A percentile compares a stretch with the other conserved stretches of the same genome.
phyloP scores from a whole-genome alignment of 331 rosid genomes.

The Cydonia oblonga region DNA sequence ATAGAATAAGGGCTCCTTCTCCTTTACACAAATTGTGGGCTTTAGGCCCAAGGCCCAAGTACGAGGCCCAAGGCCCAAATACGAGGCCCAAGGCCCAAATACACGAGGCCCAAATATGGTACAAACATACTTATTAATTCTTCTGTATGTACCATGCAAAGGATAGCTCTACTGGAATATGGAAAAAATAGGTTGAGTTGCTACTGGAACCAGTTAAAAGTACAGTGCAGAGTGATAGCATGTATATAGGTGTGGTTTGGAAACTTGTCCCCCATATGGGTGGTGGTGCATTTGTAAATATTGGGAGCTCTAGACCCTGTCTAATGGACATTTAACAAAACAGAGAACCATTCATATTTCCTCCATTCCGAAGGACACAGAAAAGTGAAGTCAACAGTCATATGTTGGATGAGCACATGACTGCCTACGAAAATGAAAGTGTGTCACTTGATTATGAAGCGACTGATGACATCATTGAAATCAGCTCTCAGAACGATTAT shows the following conservation, averaged over 20 bases:
- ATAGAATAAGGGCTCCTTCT: no score
- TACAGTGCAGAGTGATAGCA: conserved; percentile 86
- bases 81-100: no score
- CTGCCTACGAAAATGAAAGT: conserved; percentile 26
- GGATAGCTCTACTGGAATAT: no score
- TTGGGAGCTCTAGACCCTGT: conserved; percentile 68
- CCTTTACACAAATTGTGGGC: no score
- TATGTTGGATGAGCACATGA: conserved; percentile 8
- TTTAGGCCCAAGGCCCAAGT: no score
- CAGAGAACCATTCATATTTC: conserved; percentile 83
- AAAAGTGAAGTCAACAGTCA: conserved; percentile 30
- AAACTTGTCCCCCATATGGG: conserved; percentile 95
- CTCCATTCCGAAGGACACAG: conserved; percentile 61
- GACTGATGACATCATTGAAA: conserved; percentile 27
- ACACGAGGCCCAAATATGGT: no score
- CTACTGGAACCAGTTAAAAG: conserved; percentile 89
- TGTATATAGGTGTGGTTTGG: conserved; percentile 70
- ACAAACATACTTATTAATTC: no score
- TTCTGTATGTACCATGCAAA: no score
- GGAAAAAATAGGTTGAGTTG: no score
- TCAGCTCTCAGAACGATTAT: conserved; percentile 32
- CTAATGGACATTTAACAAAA: conserved; percentile 70
- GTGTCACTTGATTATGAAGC: conserved; percentile 19
- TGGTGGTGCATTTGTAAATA: conserved; percentile 85
- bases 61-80: no score